phyloP scores from a whole-genome alignment of 2,329 filamentous ascomycete species.

The Plenodomus lindquistii region DNA sequence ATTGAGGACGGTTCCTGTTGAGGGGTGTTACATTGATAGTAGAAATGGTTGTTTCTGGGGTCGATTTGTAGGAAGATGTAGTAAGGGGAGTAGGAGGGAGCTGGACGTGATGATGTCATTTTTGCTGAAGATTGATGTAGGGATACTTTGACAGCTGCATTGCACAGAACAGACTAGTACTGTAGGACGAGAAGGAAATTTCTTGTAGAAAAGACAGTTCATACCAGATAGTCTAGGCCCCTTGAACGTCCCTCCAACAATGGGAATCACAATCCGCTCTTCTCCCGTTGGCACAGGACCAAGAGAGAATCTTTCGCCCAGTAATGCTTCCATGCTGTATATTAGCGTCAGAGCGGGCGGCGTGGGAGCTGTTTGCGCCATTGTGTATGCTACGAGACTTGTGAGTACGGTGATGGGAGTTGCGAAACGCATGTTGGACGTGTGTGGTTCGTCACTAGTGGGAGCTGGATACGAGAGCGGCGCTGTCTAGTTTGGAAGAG shows the following conservation, averaged over 20 bases:
- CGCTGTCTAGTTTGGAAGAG: background rate
- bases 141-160: too few relatives aligned
- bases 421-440: constrained; percentile 14
- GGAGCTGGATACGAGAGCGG: background rate
- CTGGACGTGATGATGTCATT: too few relatives aligned
- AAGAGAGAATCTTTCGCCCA: constrained; percentile 27
- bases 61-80: too few relatives aligned
- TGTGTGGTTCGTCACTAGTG: background rate
- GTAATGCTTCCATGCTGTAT: constrained; percentile 25
- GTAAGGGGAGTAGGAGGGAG: too few relatives aligned
- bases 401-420: constrained; percentile 9
- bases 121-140: too few relatives aligned
- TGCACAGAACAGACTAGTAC: too few relatives aligned
- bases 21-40: too few relatives aligned
- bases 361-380: constrained; percentile 17
- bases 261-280: constrained; percentile 33
- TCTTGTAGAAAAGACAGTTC: too few relatives aligned
- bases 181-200: too few relatives aligned
- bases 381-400: constrained; percentile 7
- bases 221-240: constrained; percentile 29
- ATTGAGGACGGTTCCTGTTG: constrained; percentile 35
- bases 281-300: constrained; percentile 23
- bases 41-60: background rate
- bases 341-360: constrained; percentile 26
- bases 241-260: constrained; percentile 36